Evolutionary conservation across 768 basidiomycete species (phyloP).

Genomic region (Vararia minispora): DNA sequence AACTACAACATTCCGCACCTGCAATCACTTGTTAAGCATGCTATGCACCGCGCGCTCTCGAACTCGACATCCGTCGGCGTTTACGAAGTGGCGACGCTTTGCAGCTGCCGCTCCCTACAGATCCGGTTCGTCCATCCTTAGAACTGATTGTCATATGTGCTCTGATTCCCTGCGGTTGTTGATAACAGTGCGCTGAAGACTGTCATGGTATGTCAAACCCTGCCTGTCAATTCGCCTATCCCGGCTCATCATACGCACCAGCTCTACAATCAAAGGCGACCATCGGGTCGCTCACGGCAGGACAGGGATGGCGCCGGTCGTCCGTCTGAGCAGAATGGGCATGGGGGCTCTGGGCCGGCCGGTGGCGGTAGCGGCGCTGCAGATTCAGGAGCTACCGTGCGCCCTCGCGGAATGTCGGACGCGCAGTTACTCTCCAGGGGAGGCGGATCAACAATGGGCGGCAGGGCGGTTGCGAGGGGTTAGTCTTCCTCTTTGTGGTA

Average conservation of each 20-base stretch:
- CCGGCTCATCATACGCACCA: slow-evolving; percentile 20
- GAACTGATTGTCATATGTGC: slow-evolving; percentile 9
- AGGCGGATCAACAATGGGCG: neutral
- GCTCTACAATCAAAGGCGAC: slow-evolving; percentile 73
- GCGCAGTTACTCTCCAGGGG: slow-evolving; percentile 30
- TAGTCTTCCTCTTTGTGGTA: too few relatives aligned
- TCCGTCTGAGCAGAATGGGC: slow-evolving; percentile 10
- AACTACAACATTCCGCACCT: slow-evolving; percentile 76
- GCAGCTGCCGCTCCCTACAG: slow-evolving; percentile 80
- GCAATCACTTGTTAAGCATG: slow-evolving; percentile 76
- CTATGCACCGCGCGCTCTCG: slow-evolving; percentile 82
- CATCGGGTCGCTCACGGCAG: slow-evolving; percentile 40
- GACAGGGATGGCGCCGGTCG: slow-evolving; percentile 28
- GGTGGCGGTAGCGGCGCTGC: slow-evolving; percentile 31
- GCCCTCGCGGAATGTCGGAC: slow-evolving; percentile 68
- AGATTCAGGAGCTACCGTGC: slow-evolving; percentile 26
- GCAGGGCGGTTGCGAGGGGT: neutral
- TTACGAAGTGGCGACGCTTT: slow-evolving; percentile 91
- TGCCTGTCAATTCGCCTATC: slow-evolving; percentile 1
- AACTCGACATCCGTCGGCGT: slow-evolving; percentile 83
- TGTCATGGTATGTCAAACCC: slow-evolving; percentile 48
- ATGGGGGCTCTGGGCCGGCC: slow-evolving; percentile 11
- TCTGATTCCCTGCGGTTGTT: neutral
- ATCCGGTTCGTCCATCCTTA: slow-evolving; percentile 51
- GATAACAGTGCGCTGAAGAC: slow-evolving; percentile 59